Base-by-base conservation (phyloP, 2,329 filamentous ascomycete species). In the Penicillium expansum region DNA sequence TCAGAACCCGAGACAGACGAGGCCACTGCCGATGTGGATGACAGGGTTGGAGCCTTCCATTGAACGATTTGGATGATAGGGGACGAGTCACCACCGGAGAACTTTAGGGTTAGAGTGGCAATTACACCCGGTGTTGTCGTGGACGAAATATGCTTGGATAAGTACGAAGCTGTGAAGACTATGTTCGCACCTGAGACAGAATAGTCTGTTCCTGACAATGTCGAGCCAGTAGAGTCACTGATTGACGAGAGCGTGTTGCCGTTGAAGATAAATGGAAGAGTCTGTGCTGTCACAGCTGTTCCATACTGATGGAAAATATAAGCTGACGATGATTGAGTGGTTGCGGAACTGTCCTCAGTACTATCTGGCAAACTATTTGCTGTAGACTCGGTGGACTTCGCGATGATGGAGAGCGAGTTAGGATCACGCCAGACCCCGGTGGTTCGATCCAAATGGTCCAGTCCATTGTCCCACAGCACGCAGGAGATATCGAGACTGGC, bases 401-500 rank as follows among this genome's bases (percentile, higher is more conserved):
- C 66, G 45, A 83, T 71, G 57, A 86, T 80, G 6, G 77, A 71
- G 5, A 82, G 66, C 0, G 77, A 76, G 0, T 79, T 76, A 0
- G 74, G 70, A 58, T 86, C 84, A 18, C 79, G 73, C 82, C 82
- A 86, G 2, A 65, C 62, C 44, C 77, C 75, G 0, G 77, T 72
- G 2, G 70, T 70, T 37, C 83, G 80, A 62, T 86, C 74, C 11
- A 85, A 74, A 39, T 83, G 80, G 61, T 85, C 83, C 2, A 75
- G 66, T 0, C 83, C 83, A 56, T 85, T 86, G 64, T 86, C 84
- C 84, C 83, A 86, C 6, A 86, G 67, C 1, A 85, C 73, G 4
- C 79, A 76, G 1, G 79, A 70, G 8, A 81, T 82, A 58, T 80
- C 75, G 62, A 83, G 80, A 44, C 79, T 76, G 1, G 71, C 74